Conservation (phyloP, 768 basidiomycete genomes). For the Nidularia sp. region DNA sequence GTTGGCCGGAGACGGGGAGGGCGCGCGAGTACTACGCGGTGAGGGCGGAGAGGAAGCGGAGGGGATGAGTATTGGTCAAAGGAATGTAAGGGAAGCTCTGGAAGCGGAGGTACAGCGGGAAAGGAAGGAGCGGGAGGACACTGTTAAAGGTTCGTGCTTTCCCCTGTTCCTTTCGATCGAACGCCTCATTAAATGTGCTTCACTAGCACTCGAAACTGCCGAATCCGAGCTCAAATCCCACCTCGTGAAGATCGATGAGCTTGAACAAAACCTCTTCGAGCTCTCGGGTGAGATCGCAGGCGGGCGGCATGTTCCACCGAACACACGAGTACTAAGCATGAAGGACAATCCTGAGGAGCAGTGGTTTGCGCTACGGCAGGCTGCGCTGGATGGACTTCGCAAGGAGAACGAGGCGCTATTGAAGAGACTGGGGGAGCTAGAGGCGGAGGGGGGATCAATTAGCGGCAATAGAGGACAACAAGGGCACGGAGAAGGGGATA, state of each 20-base stretch:
- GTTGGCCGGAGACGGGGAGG: slow-evolving; percentile 19
- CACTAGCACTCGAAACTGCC: slow-evolving; percentile 40
- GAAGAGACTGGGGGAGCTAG: slow-evolving; percentile 58
- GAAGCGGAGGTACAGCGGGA: slow-evolving; percentile 28
- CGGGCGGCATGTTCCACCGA: slow-evolving; percentile 72
- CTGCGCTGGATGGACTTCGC: slow-evolving; percentile 70
- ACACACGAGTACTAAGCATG: slow-evolving; percentile 64
- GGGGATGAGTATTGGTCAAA: too few species aligned
- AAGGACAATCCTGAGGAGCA: slow-evolving; percentile 79
- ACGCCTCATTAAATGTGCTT: neutral
- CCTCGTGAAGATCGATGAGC: slow-evolving; percentile 55
- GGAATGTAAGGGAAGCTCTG: slow-evolving; percentile 23
- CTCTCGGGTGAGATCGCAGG: slow-evolving; percentile 71
- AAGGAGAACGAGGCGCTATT: slow-evolving; percentile 84
- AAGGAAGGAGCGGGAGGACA: slow-evolving; percentile 17
- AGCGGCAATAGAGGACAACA: slow-evolving; percentile 7
- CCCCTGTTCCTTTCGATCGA: neutral
- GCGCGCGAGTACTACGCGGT: neutral
- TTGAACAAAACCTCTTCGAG: slow-evolving; percentile 79
- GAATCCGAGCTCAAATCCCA: slow-evolving; percentile 30
- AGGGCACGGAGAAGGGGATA: slow-evolving; percentile 19
- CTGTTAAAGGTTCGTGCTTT: slow-evolving; percentile 33
- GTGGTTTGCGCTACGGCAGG: slow-evolving; percentile 74
- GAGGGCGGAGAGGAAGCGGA: too few species aligned
- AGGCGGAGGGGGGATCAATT: slow-evolving; percentile 27